Base-by-base conservation (phyloP, 768 basidiomycete genomes). In the Cyclocybe aegerita region DNA sequence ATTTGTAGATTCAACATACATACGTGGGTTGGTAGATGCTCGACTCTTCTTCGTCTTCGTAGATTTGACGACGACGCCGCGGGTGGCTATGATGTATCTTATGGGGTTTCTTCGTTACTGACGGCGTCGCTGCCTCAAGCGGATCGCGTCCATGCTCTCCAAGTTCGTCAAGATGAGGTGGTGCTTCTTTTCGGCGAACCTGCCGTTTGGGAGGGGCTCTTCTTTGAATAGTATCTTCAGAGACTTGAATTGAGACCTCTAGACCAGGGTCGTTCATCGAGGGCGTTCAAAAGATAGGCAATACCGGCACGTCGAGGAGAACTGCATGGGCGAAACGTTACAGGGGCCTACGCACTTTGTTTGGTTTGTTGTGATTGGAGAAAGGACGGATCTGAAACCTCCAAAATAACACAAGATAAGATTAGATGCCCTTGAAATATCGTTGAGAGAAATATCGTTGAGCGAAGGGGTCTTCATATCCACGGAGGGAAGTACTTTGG, bases 1-100 rank as follows among this genome's bases (percentile, higher is more conserved):
- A 6, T 7, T 31, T 4, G 6, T 42, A 48, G 9, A 30, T 9
- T 9, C 46, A 3, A 34, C 4, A 30, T 10, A 46, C 58, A 14
- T 53, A 60, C 59, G 59, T 60, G 34, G 56, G 43, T 32, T 60
- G 59, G 40, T 60, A 65, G 32, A 60, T 55, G 9, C 61, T 55
- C 3, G 58, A 50, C 46, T 64, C 62, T 46, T 67, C 65, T 43
- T 63, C 59, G 11, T 63, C 55, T 2, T 61, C 57, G 39, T 76
- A 77, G 7, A 76, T 74, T 23, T 68, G 57, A 9, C 36, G 15
- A 31, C 43, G 36, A 17, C 12, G 34, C 23, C 23, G 5, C 23
- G 1, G 23, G 43, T 42, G 29, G 23, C 17, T 36, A 30, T 17
- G 15, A 23, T 15, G 39, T 36, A 16, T 38, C 39, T 36, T 38